Percentiles rank a stretch among this genome's conserved stretches.
These are phyloP conservation scores for Chenopodium album DNA, from an alignment of 148 eudicot genomes.

Conservation along the genomic window DNA sequence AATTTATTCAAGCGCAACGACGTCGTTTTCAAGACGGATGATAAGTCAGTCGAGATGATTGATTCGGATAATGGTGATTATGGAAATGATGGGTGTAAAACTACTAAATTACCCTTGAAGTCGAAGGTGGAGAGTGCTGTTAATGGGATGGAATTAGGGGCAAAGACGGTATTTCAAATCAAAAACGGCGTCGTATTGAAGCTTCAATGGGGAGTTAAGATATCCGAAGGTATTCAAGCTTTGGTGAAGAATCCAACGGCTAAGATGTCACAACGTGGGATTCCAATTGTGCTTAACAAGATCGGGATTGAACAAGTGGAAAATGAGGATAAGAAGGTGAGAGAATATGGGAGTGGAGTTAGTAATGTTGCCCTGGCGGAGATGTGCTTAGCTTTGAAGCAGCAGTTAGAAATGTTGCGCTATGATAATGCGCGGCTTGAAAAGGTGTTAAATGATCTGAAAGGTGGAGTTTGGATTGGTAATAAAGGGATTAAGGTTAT, in stretches of 20 bases:
- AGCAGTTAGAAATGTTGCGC: conserved; percentile 55
- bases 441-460: conserved; percentile 54
- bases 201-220: conserved; percentile 77
- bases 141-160: conserved; percentile 53
- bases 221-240: conserved; percentile 40
- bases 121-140: conserved; percentile 34
- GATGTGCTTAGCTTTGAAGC: conserved; percentile 54
- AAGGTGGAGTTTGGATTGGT: conserved; percentile 43
- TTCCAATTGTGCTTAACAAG: conserved; percentile 70
- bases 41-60: conserved; percentile 34
- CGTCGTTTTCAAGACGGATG: conserved; percentile 23
- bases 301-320: conserved; percentile 77
- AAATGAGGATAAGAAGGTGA: conserved; percentile 28
- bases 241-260: conserved; percentile 24
- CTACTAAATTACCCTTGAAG: conserved; percentile 29
- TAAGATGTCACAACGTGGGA: conserved; percentile 36
- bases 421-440: conserved; percentile 61
- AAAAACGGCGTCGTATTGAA: conserved; percentile 51
- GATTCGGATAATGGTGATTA: conserved; percentile 23
- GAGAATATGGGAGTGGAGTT: neutral
- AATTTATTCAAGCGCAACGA: conserved; percentile 3
- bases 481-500: conserved; percentile 26
- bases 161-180: conserved; percentile 60
- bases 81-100: conserved; percentile 14
- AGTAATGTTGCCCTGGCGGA: conserved; percentile 40